These are phyloP conservation scores for Rasamsonia emersonii DNA, from an alignment of 2,329 filamentous ascomycete genomes.

Conservation along the genomic window DNA sequence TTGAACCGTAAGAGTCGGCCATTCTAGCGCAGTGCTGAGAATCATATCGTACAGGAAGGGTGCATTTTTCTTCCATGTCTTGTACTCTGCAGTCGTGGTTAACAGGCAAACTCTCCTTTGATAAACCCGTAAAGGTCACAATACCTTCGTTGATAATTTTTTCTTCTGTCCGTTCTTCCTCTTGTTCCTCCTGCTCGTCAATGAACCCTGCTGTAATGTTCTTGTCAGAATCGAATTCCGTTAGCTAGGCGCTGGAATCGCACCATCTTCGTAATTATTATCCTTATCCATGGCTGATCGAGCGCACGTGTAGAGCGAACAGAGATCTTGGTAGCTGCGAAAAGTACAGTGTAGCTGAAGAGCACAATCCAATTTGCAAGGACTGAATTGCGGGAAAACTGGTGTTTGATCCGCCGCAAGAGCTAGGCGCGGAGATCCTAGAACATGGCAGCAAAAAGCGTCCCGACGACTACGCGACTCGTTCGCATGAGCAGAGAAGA, in stretches of 20 bases:
- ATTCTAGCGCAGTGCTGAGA: conserved; percentile 86
- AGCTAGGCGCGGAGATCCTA: too few species aligned
- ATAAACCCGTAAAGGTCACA: not conserved
- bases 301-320: not conserved
- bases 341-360: conserved; percentile 5
- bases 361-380: conserved; percentile 4
- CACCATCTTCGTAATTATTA: conserved; percentile 29
- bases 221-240: conserved; percentile 13
- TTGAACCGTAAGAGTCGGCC: conserved; percentile 94
- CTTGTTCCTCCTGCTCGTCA: conserved; percentile 42
- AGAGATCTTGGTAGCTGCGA: not conserved
- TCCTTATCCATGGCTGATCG: conserved; percentile 22
- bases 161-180: conserved; percentile 69
- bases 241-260: conserved; percentile 9
- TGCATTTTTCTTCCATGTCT: conserved; percentile 99
- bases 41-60: conserved; percentile 99
- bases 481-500: conserved; percentile 10
- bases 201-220: conserved; percentile 18
- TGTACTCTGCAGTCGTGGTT: conserved; percentile 62
- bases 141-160: conserved; percentile 89
- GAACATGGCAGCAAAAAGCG: conserved; percentile 1
- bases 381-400: too few species aligned
- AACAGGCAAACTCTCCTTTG: not conserved
- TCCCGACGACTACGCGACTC: conserved; percentile 12
- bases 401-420: too few species aligned